Evolutionary conservation across 1,139 yeast genomes (phyloP).

Genomic region (Taphrina flavorubra): DNA sequence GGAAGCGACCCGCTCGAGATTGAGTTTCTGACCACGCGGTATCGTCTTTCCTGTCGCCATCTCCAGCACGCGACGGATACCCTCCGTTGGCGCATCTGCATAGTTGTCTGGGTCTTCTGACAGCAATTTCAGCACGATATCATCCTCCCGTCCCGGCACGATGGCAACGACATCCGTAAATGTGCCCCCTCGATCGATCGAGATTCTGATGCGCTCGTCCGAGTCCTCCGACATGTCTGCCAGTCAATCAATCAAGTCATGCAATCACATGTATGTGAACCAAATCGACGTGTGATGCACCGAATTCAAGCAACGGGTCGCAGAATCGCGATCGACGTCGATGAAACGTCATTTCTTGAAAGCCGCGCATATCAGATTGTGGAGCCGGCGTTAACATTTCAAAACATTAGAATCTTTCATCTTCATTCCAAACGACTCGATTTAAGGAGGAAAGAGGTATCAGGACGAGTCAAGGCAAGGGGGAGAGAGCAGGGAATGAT

Average conservation of each 20-base stretch:
- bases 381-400: background rate
- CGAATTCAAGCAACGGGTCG: no score
- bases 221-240: background rate
- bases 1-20: slow-evolving; percentile 60
- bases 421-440: background rate
- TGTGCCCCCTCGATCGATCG: slow-evolving; percentile 65
- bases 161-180: slow-evolving; percentile 76
- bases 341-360: no score
- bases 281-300: no score
- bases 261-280: no score
- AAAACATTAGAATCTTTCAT: no score
- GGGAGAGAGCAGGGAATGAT: slow-evolving; percentile 2
- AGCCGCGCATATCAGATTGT: background rate
- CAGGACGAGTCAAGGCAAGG: background rate
- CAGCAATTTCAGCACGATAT: slow-evolving; percentile 69
- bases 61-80: slow-evolving; percentile 78
- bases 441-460: background rate
- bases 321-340: no score
- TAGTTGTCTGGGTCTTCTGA: slow-evolving; percentile 89
- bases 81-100: slow-evolving; percentile 88
- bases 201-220: slow-evolving; percentile 45
- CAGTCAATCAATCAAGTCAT: no score
- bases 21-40: slow-evolving; percentile 55
- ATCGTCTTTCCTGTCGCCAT: slow-evolving; percentile 39
- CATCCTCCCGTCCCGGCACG: slow-evolving; percentile 57